Evolutionary conservation across 768 basidiomycete genomes (phyloP).

Genomic region (Gloeophyllum trabeum): DNA sequence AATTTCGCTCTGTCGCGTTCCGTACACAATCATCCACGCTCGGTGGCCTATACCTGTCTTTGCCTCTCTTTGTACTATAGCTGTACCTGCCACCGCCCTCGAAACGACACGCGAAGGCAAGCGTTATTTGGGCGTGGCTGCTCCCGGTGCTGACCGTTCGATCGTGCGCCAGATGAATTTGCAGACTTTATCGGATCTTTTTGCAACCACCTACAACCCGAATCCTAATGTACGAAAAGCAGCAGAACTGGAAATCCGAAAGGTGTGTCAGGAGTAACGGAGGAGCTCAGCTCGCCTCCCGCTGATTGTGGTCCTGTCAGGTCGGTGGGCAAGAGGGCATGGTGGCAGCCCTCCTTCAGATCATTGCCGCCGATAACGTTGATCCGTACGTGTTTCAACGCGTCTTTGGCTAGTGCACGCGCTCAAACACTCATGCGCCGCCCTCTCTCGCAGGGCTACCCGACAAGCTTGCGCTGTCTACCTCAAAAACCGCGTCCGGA

Average conservation of each 20-base stretch:
- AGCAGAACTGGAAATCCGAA: conserved; percentile 81
- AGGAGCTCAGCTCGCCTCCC: neutral
- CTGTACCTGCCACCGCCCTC: no score
- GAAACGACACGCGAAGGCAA: no score
- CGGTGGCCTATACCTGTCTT: no score
- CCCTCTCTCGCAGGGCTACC: conserved; percentile 41
- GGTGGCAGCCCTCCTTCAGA: conserved; percentile 74
- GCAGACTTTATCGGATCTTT: conserved; percentile 65
- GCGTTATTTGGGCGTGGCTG: no score
- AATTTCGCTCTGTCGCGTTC: no score
- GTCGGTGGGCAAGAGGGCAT: conserved; percentile 74
- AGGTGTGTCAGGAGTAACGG: conserved; percentile 30
- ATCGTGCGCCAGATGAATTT: conserved; percentile 48
- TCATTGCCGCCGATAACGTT: conserved; percentile 67
- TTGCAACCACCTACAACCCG: conserved; percentile 68
- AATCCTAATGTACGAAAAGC: conserved; percentile 84
- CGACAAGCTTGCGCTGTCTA: conserved; percentile 82
- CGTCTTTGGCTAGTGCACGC: conserved; percentile 16
- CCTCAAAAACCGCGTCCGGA: conserved; percentile 81
- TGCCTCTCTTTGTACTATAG: no score
- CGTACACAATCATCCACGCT: no score
- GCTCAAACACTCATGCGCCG: conserved; percentile 4
- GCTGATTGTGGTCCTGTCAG: conserved; percentile 25
- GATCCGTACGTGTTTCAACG: conserved; percentile 56
- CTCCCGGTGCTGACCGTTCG: no score